Conservation (phyloP, 192 early-diverging fungal species). For the Pilaira anomala region DNA sequence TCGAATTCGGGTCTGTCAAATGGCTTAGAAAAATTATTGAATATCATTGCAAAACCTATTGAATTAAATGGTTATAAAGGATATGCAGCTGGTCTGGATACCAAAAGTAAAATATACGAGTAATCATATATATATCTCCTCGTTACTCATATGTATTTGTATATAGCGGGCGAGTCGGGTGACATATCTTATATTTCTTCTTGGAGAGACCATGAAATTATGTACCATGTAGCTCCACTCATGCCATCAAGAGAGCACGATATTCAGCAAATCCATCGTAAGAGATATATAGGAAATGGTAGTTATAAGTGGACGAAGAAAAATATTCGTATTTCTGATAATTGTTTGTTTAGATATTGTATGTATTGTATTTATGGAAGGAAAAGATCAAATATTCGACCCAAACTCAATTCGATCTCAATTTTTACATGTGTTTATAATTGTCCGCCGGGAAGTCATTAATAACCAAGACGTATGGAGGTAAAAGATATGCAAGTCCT, state of each 20-base stretch:
- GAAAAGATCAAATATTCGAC: conserved; percentile 36
- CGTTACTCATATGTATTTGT: background rate
- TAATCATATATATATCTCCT: too few species aligned
- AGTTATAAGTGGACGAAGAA: conserved; percentile 1
- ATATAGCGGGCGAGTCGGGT: conserved; percentile 62
- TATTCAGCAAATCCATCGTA: conserved; percentile 63
- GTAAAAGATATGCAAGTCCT: conserved; percentile 27
- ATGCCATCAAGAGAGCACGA: conserved; percentile 63
- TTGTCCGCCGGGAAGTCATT: conserved; percentile 34
- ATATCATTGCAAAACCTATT: conserved; percentile 66
- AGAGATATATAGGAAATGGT: conserved; percentile 59
- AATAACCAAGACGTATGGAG: conserved; percentile 28
- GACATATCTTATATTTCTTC: conserved; percentile 66
- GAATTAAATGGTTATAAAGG: conserved; percentile 70
- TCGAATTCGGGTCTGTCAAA: conserved; percentile 56
- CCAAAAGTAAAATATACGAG: conserved; percentile 53
- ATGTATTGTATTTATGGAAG: conserved; percentile 56
- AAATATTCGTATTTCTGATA: background rate
- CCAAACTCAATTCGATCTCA: conserved; percentile 50
- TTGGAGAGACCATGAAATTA: conserved; percentile 76
- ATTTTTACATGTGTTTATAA: conserved; percentile 53
- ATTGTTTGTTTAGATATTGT: conserved; percentile 45
- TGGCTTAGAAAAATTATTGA: conserved; percentile 58
- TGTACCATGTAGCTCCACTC: conserved; percentile 78
- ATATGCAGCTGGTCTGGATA: conserved; percentile 76